Conservation (phyloP, 768 basidiomycete genomes). For the Podaxis pistillaris region DNA sequence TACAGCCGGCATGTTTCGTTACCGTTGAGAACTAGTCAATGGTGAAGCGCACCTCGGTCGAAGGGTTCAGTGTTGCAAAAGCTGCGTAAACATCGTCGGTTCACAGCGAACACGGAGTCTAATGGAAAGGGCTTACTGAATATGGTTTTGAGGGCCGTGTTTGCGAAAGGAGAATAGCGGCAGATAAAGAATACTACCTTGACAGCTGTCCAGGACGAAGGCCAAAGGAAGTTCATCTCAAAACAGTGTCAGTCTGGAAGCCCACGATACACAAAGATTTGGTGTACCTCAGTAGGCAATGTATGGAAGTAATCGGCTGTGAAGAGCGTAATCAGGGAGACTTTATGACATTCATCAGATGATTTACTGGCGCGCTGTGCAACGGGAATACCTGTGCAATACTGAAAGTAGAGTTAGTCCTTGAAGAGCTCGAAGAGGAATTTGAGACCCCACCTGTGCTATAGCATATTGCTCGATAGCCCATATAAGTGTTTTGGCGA, state of each 20-base stretch:
- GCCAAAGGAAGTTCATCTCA: conserved; percentile 4
- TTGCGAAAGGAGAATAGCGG: conserved; percentile 2
- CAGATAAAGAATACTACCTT: conserved; percentile 2
- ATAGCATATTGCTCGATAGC: not conserved
- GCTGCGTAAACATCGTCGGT: not conserved
- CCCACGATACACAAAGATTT: not conserved
- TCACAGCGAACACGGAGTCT: not conserved
- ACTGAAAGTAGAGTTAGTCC: not conserved
- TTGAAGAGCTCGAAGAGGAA: not conserved
- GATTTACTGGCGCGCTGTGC: not conserved
- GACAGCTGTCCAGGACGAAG: not conserved
- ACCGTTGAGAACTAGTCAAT: not conserved
- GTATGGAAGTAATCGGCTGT: not conserved
- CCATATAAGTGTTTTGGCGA: not conserved
- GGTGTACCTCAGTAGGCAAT: not conserved
- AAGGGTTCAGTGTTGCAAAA: not conserved
- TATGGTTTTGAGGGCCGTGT: not conserved
- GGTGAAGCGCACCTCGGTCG: not conserved
- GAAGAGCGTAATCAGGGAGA: not conserved
- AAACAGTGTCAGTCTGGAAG: not conserved
- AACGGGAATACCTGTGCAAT: not conserved
- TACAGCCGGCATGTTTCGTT: not conserved
- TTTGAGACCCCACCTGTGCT: not conserved
- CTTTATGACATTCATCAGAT: not conserved
- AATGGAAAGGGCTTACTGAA: not conserved